Conservation (phyloP, 1,284 basidiomycete genomes). For the Fistulinella cinereoalba region DNA sequence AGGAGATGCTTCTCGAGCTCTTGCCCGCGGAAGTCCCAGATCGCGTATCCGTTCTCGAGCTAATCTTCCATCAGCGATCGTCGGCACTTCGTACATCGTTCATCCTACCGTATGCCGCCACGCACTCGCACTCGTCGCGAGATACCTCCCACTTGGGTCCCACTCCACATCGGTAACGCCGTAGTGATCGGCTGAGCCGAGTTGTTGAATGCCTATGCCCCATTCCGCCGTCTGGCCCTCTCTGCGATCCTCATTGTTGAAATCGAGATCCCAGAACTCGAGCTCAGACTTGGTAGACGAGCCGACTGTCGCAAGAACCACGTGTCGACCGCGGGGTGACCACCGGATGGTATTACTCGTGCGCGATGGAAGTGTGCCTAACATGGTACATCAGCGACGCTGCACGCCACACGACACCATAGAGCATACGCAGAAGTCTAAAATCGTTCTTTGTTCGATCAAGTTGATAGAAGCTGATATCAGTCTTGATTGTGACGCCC, state of each 20-base stretch:
- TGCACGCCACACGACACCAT: conserved; percentile 1
- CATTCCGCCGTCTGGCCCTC: conserved; percentile 68
- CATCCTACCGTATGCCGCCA: conserved; percentile 86
- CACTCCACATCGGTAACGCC: conserved; percentile 98
- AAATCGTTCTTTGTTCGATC: conserved; percentile 96
- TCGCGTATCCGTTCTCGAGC: conserved; percentile 95
- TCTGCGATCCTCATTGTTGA: conserved; percentile 75
- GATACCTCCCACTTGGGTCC: conserved; percentile 95
- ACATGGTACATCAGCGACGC: conserved; percentile 7
- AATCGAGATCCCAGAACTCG: conserved; percentile 99
- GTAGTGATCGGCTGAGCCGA: conserved; percentile 94
- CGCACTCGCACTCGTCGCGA: conserved; percentile 90
- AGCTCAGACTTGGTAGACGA: conserved; percentile 95
- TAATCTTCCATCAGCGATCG: conserved; percentile 32
- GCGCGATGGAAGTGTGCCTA: conserved; percentile 80
- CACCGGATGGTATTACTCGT: conserved; percentile 96
- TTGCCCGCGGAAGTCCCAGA: conserved; percentile 98
- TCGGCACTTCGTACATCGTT: not conserved
- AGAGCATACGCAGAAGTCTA: conserved; percentile 72
- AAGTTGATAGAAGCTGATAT: conserved; percentile 95
- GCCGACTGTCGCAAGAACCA: conserved; percentile 94
- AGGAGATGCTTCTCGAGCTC: conserved; percentile 86
- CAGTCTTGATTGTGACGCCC: conserved; percentile 93
- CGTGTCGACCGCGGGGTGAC: conserved; percentile 96
- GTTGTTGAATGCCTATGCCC: conserved; percentile 84